Evolutionary conservation across 2,329 filamentous ascomycete species (phyloP), one percentile per base, ranked within the genome.

Genomic region (Claviceps lovelessii): DNA sequence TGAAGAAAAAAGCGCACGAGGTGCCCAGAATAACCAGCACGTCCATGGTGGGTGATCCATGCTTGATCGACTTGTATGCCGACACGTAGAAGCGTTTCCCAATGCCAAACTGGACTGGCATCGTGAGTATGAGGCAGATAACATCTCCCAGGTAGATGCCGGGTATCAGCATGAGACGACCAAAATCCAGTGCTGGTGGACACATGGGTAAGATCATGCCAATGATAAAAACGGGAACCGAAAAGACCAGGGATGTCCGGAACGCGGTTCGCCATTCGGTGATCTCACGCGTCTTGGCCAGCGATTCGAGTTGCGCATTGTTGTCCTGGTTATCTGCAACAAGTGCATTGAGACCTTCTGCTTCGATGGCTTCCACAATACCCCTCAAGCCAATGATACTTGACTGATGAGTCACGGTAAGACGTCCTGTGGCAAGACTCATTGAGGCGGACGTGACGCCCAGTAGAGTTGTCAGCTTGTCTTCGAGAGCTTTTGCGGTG

Each of bases 231-330:
- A 98, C 91, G 0, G 93, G 93, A 8, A 97, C 72, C 3, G 90
- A 90, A 66, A 97, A 97, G 4, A 77, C 76, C 3, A 88, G 64
- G 0, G 90, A 95, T 8, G 85, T 77, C 58, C 79, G 76, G 70
- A 97, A 95, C 0, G 90, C 88, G 35, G 76, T 80, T 58, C 81
- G 83, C 93, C 93, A 98, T 69, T 95, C 90, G 59, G 86, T 87
- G 58, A 98, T 95, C 69, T 98, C 93, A 61, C 88, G 88, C 0
- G 93, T 97, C 72, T 98, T 98, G 9, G 93, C 87, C 2, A 98
- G 77, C 1, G 93, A 97, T 68, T 97, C 90, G 2, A 98, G 79
- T 67, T 98, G 93, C 1, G 93, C 91, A 64, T 95, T 95, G 68
- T 95, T 97, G 71, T 98, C 93, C 63, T 97, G 89, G 53, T 84